Evolutionary conservation across 352 stramenopile species (phyloP), one percentile per base, ranked within the genome.

Genomic region (Globisporangium paroecandrum): DNA sequence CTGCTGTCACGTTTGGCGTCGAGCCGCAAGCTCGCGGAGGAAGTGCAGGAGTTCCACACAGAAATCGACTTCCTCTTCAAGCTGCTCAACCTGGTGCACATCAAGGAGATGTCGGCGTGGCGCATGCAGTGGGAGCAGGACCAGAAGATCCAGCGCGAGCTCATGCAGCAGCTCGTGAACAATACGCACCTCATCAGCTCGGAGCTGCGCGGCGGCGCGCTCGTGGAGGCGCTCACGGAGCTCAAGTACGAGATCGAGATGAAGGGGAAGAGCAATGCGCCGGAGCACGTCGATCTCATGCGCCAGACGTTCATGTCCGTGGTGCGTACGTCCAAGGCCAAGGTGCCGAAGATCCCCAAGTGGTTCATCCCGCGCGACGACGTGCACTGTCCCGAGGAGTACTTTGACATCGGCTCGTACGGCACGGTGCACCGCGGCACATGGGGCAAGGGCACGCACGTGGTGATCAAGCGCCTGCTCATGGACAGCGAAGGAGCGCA

Each of bases 181-280:
- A 73, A 64, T 47, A 62, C 36, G 36, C 53, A 58, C 24, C n/a
- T 67, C 12, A 64, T 74, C 36, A 34, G 18, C 1, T 58, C 55
- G 2, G 64, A 74, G 49, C 32, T 74, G 1, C 38, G 51, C 4
- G 59, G 59, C 25, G 36, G 36, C 3, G 64, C 57, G 49, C 59
- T 74, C 38, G 59, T 72, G n/a, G 71, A 77, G 36, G 65, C 63
- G 5, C 68, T 77, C 51, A 62, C 68, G 20, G 62, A 71, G 36
- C 36, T 77, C 32, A 67, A 74, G 60, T 71, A 70, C 57, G 68
- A 77, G 68, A 64, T 71, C 46, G 36, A 74, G 22, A 34, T 60
- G 18, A 62, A 72, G 27, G 53, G 51, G 4, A 3, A 43, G 18
- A 27, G 49, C 24, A 58, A 77, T 53, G 53, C 60, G 4, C 38